Evolutionary conservation across 345 rosid genomes (phyloP).

Genomic region (Triadica sebifera): DNA sequence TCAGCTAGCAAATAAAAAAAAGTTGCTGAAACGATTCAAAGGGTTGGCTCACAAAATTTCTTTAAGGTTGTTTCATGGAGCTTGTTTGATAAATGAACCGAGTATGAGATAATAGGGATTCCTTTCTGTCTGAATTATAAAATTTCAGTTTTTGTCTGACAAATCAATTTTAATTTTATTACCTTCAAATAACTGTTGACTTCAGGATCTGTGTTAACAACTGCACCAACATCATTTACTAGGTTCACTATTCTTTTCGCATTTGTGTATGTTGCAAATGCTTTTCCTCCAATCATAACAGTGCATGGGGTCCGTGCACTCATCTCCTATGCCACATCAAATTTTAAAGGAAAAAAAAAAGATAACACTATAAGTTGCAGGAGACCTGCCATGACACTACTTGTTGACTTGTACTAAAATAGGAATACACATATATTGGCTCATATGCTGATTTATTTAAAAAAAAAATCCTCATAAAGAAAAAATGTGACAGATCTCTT

Average conservation of each 20-base stretch:
- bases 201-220: slow-evolving; percentile 87
- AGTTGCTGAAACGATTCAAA: background rate
- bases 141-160: background rate
- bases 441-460: too few species aligned
- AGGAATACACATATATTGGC: too few species aligned
- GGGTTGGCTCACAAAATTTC: background rate
- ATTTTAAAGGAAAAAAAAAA: too few species aligned
- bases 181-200: slow-evolving; percentile 88
- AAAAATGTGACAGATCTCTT: background rate
- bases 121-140: background rate
- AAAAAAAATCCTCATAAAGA: background rate
- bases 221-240: slow-evolving; percentile 88
- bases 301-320: slow-evolving; percentile 81
- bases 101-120: background rate
- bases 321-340: too few species aligned
- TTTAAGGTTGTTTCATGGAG: background rate
- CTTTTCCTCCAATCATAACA: slow-evolving; percentile 96
- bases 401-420: background rate
- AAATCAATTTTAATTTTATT: slow-evolving; percentile 4
- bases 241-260: slow-evolving; percentile 95
- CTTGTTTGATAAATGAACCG: background rate
- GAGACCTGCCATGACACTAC: too few species aligned
- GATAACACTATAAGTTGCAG: too few species aligned
- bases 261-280: slow-evolving; percentile 94
- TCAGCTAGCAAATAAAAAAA: too few species aligned